Evolutionary conservation across 2,329 filamentous ascomycete species (phyloP).

Genomic region (Tetracladium maxilliforme): DNA sequence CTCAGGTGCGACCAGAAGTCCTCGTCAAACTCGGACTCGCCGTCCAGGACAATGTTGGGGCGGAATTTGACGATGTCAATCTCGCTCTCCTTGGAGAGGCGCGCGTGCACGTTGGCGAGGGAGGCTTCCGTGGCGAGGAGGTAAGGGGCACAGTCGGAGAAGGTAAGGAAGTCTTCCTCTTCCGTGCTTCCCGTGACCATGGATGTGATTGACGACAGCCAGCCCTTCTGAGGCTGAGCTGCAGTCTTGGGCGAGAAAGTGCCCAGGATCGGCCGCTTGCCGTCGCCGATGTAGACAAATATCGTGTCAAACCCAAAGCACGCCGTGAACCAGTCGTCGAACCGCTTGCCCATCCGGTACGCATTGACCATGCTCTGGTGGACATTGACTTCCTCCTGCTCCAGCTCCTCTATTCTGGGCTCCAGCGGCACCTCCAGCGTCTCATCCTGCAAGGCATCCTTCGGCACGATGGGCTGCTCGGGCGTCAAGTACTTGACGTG

Average conservation of each 20-base stretch:
- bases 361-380: slow-evolving; percentile 41
- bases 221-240: slow-evolving; percentile 17
- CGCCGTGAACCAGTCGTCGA: slow-evolving; percentile 52
- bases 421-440: slow-evolving; percentile 39
- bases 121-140: slow-evolving; percentile 59
- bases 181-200: slow-evolving; percentile 3
- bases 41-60: slow-evolving; percentile 56
- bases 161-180: slow-evolving; percentile 40
- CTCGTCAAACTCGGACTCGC: slow-evolving; percentile 47
- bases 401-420: slow-evolving; percentile 29
- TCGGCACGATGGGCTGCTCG: slow-evolving; percentile 8
- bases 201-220: slow-evolving; percentile 4
- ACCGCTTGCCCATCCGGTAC: slow-evolving; percentile 46
- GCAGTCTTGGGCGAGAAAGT: slow-evolving; percentile 27
- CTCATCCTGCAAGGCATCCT: slow-evolving; percentile 17
- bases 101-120: slow-evolving; percentile 46
- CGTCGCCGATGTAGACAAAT: slow-evolving; percentile 50
- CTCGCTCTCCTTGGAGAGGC: slow-evolving; percentile 29
- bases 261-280: slow-evolving; percentile 45
- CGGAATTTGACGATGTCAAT: slow-evolving; percentile 58
- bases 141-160: slow-evolving; percentile 63
- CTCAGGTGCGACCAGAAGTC: slow-evolving; percentile 43
- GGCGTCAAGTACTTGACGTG: slow-evolving; percentile 27
- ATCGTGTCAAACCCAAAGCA: slow-evolving; percentile 47
- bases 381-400: slow-evolving; percentile 36